Percentiles rank a stretch among this genome's conserved stretches.
Evolutionary conservation across 2,329 filamentous ascomycete genomes (phyloP).

Genomic region (Colletotrichum euphorbiae): DNA sequence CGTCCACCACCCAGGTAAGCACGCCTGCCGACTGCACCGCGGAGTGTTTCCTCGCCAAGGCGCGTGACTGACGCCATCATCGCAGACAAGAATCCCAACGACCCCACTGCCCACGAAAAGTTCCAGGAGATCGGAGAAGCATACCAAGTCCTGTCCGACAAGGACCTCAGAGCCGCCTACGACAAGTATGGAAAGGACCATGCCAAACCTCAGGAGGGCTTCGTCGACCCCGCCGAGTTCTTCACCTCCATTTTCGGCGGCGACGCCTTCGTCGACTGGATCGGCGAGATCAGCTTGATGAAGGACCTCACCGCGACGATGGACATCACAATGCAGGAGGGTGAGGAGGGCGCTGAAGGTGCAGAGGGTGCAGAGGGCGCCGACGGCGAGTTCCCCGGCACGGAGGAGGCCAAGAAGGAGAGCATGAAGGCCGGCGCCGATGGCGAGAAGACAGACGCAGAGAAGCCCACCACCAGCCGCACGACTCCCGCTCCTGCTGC

Average conservation of each 20-base stretch:
- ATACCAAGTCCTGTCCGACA: conserved; percentile 86
- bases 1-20: conserved; percentile 85
- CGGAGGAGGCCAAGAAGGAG: conserved; percentile 67
- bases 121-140: conserved; percentile 88
- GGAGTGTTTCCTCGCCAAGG: conserved; percentile 1
- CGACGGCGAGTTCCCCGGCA: conserved; percentile 67
- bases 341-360: conserved; percentile 74
- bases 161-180: conserved; percentile 89
- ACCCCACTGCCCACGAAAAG: conserved; percentile 91
- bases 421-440: conserved; percentile 59
- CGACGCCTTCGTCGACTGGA: conserved; percentile 94
- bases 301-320: conserved; percentile 98
- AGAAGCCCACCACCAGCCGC: conserved; percentile 46
- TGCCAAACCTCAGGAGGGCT: conserved; percentile 89
- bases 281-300: conserved; percentile 98
- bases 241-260: conserved; percentile 99
- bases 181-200: conserved; percentile 98
- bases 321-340: conserved; percentile 92
- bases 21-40: conserved; percentile 2
- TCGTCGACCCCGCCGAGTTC: conserved; percentile 96
- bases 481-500: conserved; percentile 26
- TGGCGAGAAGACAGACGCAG: conserved; percentile 44
- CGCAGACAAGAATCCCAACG: conserved; percentile 95
- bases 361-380: conserved; percentile 60
- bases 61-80: conserved; percentile 29